A percentile compares a stretch with the other conserved stretches of the same genome.
Conservation (phyloP, 305 asterid genomes). For the Caryopteris hybrid region DNA sequence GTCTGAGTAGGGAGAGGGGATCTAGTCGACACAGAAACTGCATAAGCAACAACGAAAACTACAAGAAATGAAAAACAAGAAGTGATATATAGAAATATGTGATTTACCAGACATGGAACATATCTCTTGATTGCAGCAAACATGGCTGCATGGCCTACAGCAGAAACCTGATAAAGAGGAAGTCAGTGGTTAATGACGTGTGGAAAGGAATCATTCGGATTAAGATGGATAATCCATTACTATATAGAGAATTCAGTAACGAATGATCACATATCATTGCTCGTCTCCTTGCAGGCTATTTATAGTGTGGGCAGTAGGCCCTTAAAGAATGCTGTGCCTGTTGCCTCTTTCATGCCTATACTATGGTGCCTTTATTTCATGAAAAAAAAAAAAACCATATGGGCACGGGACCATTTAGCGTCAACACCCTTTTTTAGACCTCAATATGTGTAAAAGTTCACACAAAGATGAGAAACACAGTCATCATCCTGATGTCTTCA, state of each 20-base stretch:
- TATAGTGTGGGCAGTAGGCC: no score
- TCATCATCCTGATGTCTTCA: background rate
- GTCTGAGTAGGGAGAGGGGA: conserved; percentile 72
- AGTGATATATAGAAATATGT: background rate
- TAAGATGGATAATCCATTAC: no score
- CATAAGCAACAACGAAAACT: conserved; percentile 2
- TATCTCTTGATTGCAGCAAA: conserved; percentile 78
- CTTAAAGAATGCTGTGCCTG: no score
- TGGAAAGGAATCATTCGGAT: no score
- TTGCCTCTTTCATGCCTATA: no score
- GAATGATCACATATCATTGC: no score
- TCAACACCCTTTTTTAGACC: background rate
- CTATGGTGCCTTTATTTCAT: background rate
- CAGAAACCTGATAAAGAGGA: conserved; percentile 50
- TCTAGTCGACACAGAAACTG: conserved; percentile 34
- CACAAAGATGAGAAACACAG: background rate
- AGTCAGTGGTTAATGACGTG: background rate
- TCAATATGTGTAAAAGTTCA: background rate
- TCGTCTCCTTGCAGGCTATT: no score
- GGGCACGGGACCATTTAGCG: no score
- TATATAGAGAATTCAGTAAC: no score
- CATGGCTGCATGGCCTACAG: conserved; percentile 87
- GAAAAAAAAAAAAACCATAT: background rate
- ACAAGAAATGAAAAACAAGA: background rate
- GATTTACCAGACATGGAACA: conserved; percentile 53